These are phyloP conservation scores for Trichothecium roseum DNA, from an alignment of 2,329 filamentous ascomycete species.

Conservation along the genomic window DNA sequence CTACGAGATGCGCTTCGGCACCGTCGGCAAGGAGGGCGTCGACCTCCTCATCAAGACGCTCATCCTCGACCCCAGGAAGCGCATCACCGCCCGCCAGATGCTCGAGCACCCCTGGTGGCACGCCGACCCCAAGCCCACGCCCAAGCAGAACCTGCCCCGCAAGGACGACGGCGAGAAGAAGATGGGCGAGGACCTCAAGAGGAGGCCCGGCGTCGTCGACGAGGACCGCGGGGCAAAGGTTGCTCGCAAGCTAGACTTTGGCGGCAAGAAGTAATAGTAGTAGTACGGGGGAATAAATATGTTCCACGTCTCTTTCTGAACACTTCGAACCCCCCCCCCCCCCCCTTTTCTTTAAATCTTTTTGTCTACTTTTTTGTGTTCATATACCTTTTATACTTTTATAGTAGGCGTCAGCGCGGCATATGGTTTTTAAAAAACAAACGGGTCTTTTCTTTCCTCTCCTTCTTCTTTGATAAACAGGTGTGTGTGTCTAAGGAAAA, in stretches of 20 bases:
- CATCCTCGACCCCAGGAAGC: conserved; percentile 73
- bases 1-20: conserved; percentile 68
- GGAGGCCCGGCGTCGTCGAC: conserved; percentile 57
- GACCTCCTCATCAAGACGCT: conserved; percentile 83
- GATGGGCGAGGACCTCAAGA: conserved; percentile 73
- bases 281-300: no score
- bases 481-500: no score
- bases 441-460: no score
- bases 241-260: conserved; percentile 75
- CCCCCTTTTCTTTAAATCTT: no score
- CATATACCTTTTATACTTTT: no score
- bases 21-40: conserved; percentile 71
- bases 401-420: no score
- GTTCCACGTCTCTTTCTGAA: no score
- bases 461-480: no score
- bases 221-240: conserved; percentile 63
- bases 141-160: conserved; percentile 69
- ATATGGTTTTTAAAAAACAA: no score
- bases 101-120: conserved; percentile 82
- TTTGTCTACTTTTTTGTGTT: no score
- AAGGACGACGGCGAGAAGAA: conserved; percentile 65
- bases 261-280: conserved; percentile 30
- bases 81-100: conserved; percentile 67
- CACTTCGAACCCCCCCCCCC: no score
- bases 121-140: conserved; percentile 70